phyloP scores from a whole-genome alignment of 495 filamentous ascomycete species.

The Podospora pseudopauciseta region DNA sequence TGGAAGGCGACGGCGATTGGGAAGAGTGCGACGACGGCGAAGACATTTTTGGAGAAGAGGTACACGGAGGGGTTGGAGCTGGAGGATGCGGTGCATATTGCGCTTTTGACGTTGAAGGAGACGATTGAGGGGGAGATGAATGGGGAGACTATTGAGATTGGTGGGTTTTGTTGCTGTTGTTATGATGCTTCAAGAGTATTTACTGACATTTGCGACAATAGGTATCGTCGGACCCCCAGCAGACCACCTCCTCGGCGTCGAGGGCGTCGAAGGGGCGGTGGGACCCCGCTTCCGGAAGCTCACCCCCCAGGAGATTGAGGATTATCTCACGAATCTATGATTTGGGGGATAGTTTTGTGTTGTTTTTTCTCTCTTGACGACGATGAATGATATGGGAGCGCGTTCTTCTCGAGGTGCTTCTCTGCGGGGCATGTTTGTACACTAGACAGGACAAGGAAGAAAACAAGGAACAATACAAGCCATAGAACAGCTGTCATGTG shows the following conservation, averaged over 20 bases:
- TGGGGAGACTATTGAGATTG: slow-evolving; percentile 97
- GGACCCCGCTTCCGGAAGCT: slow-evolving; percentile 95
- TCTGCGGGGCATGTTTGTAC: slow-evolving; percentile 21
- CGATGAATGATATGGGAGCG: slow-evolving; percentile 22
- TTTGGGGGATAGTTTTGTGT: slow-evolving; percentile 12
- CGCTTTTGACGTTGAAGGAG: slow-evolving; percentile 95
- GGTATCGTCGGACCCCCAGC: slow-evolving; percentile 95
- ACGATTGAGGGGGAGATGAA: slow-evolving; percentile 99
- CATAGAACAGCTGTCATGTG: slow-evolving; percentile 16
- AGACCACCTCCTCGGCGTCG: slow-evolving; percentile 84
- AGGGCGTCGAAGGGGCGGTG: slow-evolving; percentile 83
- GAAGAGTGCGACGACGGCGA: slow-evolving; percentile 95
- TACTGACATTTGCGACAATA: slow-evolving; percentile 38
- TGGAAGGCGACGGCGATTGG: slow-evolving; percentile 99
- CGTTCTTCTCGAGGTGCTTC: slow-evolving; percentile 12
- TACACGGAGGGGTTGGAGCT: slow-evolving; percentile 96
- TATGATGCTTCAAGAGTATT: slow-evolving; percentile 23
- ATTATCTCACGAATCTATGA: slow-evolving; percentile 96
- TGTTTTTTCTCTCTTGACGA: slow-evolving; percentile 17
- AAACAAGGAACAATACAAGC: slow-evolving; percentile 6
- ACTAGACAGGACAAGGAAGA: slow-evolving; percentile 17
- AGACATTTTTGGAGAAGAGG: slow-evolving; percentile 98
- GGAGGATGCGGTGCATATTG: slow-evolving; percentile 98
- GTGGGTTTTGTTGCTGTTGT: slow-evolving; percentile 46
- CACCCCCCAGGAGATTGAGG: slow-evolving; percentile 96